These are phyloP conservation scores for Ophiostoma pallidulum DNA, from an alignment of 2,329 filamentous ascomycete genomes.

Conservation along the genomic window DNA sequence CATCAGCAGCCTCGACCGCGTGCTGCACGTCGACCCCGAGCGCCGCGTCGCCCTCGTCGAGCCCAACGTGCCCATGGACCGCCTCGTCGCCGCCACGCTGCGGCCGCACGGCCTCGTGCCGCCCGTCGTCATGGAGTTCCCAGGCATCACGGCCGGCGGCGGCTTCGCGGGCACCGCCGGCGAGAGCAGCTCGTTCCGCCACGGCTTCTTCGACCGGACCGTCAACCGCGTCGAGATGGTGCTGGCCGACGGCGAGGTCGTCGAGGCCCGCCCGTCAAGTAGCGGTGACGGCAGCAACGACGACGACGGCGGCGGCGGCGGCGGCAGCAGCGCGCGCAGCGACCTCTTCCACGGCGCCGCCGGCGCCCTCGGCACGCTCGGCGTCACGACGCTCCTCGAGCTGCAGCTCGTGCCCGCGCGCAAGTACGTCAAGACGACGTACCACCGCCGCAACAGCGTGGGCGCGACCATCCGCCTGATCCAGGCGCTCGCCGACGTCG, in stretches of 20 bases:
- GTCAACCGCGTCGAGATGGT: slow-evolving; percentile 59
- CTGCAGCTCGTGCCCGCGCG: slow-evolving; percentile 52
- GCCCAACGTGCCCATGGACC: slow-evolving; percentile 68
- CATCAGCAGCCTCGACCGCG: slow-evolving; percentile 53
- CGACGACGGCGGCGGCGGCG: slow-evolving; percentile 56
- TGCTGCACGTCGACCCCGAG: slow-evolving; percentile 51
- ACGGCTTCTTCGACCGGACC: slow-evolving; percentile 62
- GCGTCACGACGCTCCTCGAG: slow-evolving; percentile 58
- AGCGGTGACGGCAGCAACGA: slow-evolving; percentile 41
- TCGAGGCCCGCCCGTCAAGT: slow-evolving; percentile 32
- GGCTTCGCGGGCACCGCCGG: slow-evolving; percentile 63
- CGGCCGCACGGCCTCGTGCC: slow-evolving; percentile 57
- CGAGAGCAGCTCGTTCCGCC: slow-evolving; percentile 59
- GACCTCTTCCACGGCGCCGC: slow-evolving; percentile 59
- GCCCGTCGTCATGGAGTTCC: slow-evolving; percentile 68
- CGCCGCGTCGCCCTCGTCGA: slow-evolving; percentile 56
- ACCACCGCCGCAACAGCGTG: slow-evolving; percentile 43
- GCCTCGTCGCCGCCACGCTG: slow-evolving; percentile 55
- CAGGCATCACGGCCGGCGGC: slow-evolving; percentile 64
- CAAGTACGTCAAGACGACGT: slow-evolving; percentile 53
- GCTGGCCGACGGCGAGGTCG: slow-evolving; percentile 54
- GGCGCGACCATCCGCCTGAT: slow-evolving; percentile 38
- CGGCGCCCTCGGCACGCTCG: slow-evolving; percentile 58
- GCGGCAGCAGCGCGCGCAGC: slow-evolving; percentile 25
- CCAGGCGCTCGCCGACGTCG: slow-evolving; percentile 22